Evolutionary conservation across 306 rosid species (phyloP).

Genomic region (Coriaria nepalensis): DNA sequence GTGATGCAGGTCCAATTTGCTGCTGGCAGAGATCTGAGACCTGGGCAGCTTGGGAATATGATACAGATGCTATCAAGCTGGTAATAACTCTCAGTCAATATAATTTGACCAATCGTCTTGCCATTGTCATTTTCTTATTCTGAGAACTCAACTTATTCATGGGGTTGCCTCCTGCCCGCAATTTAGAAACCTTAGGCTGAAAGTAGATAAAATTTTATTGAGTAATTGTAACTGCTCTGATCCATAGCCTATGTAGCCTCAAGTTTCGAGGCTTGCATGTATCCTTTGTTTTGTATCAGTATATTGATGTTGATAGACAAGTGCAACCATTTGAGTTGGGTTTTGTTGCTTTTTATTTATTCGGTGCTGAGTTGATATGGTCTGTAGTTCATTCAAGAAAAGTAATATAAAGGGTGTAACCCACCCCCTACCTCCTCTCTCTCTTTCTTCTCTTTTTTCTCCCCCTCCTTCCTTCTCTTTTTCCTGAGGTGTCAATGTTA

Average conservation of each 20-base stretch:
- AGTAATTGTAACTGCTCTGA: neutral
- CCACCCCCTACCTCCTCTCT: neutral
- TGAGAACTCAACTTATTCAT: conserved; percentile 1
- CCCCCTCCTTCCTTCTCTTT: neutral
- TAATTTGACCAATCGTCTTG: neutral
- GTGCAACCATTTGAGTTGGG: too few relatives aligned
- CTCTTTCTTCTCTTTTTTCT: conserved; percentile 4
- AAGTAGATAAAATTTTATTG: too few relatives aligned
- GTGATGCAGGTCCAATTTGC: conserved; percentile 86
- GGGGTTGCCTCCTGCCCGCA: neutral
- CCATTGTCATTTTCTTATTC: neutral
- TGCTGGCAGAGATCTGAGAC: conserved; percentile 94
- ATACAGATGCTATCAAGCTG: conserved; percentile 82
- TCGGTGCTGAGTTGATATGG: too few relatives aligned
- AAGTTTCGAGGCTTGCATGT: too few relatives aligned
- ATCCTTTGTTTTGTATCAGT: too few relatives aligned
- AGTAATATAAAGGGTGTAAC: too few relatives aligned
- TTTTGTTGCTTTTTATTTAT: too few relatives aligned
- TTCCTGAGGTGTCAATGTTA: conserved; percentile 7
- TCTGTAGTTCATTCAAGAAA: too few relatives aligned
- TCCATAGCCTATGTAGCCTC: too few relatives aligned
- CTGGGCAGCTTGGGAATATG: conserved; percentile 85
- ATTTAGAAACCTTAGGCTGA: too few relatives aligned
- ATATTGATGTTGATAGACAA: too few relatives aligned
- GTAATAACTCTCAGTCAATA: conserved; percentile 29